phyloP scores from a whole-genome alignment of 139 green algal species.

The Chlorella vulgaris region DNA sequence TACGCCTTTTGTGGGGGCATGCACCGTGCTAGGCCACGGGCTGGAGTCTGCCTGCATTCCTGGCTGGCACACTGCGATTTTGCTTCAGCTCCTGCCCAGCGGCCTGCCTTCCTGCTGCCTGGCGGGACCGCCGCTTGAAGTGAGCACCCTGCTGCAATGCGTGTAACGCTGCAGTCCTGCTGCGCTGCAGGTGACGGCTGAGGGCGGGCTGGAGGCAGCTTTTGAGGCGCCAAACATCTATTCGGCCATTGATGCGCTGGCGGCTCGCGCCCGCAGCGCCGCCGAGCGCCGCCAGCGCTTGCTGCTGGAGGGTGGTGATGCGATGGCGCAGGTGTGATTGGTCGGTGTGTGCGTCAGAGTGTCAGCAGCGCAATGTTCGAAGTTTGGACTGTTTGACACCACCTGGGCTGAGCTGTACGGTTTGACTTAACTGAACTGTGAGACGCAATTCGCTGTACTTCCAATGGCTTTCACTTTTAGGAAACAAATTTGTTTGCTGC shows the following conservation, averaged over 20 bases:
- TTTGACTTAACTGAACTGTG: too few species aligned
- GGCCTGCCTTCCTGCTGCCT: too few species aligned
- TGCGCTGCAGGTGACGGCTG: conserved; percentile 45
- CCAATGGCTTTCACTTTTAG: too few species aligned
- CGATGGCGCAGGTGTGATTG: neutral
- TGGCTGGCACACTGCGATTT: neutral
- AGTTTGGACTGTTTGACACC: too few species aligned
- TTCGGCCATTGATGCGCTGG: conserved; percentile 70
- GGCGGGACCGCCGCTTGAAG: too few species aligned
- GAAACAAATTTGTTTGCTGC: neutral
- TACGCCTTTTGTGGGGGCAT: neutral
- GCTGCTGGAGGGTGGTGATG: conserved; percentile 25
- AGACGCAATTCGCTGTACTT: too few species aligned
- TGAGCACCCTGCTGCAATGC: neutral
- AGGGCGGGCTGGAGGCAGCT: conserved; percentile 59
- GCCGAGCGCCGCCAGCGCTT: conserved; percentile 51
- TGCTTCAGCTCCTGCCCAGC: too few species aligned
- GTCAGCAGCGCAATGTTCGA: neutral
- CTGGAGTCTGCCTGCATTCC: too few species aligned
- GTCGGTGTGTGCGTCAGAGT: too few species aligned
- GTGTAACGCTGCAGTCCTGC: neutral
- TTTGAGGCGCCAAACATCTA: conserved; percentile 69
- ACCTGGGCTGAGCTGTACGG: too few species aligned
- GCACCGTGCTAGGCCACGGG: too few species aligned
- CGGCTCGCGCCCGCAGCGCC: conserved; percentile 57